These are phyloP conservation scores for Leptodontidium sp. DNA, from an alignment of 2,329 filamentous ascomycete genomes.

Conservation along the genomic window DNA sequence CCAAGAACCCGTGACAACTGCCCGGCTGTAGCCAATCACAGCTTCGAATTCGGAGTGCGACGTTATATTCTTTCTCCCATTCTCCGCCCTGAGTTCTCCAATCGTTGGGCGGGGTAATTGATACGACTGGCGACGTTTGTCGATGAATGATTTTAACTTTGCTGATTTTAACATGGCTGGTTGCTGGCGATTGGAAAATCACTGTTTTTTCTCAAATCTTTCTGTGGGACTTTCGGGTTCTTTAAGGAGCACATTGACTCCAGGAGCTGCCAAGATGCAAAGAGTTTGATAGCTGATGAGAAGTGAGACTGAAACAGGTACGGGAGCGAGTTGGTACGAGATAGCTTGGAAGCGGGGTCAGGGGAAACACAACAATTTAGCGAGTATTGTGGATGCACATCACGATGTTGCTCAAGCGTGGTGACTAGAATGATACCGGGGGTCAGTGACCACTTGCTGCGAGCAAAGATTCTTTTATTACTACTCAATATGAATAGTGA, in stretches of 20 bases:
- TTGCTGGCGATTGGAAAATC: background rate
- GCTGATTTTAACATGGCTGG: slow-evolving; percentile 6
- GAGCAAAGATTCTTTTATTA: background rate
- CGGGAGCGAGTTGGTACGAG: background rate
- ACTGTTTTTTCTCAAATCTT: no score
- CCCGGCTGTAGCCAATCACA: slow-evolving; percentile 14
- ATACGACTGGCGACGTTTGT: slow-evolving; percentile 16
- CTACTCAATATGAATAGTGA: background rate
- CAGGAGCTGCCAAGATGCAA: background rate
- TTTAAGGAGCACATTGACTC: slow-evolving; percentile 2
- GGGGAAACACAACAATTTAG: background rate
- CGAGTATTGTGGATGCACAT: background rate
- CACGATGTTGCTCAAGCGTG: background rate
- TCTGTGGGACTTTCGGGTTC: background rate
- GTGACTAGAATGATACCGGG: background rate
- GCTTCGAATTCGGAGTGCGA: slow-evolving; percentile 18
- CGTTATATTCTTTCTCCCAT: slow-evolving; percentile 12
- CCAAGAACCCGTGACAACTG: slow-evolving; percentile 18
- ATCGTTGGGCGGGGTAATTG: slow-evolving; percentile 15
- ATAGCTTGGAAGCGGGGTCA: background rate
- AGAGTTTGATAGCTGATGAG: slow-evolving; percentile 9
- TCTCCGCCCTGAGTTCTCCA: slow-evolving; percentile 14
- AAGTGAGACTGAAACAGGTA: slow-evolving; percentile 8
- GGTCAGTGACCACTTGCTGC: background rate
- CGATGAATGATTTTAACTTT: slow-evolving; percentile 14